phyloP scores from a whole-genome alignment of 495 filamentous ascomycete species.

The Annulohypoxylon bovei region DNA sequence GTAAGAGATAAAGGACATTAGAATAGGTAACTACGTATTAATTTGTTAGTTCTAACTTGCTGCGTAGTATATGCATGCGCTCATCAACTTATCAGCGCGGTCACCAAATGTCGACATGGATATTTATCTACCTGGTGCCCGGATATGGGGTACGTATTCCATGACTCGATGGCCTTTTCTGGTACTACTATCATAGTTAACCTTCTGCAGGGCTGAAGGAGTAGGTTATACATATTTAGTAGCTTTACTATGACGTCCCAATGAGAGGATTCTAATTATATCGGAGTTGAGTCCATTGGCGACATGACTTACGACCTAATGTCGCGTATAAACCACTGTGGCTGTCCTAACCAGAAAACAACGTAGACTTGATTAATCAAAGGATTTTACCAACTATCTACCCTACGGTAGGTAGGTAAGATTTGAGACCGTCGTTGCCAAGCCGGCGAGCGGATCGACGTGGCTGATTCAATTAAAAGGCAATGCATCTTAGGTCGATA shows the following conservation, averaged over 20 bases:
- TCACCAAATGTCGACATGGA: background rate
- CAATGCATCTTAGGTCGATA: background rate
- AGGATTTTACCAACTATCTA: background rate
- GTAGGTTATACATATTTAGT: background rate
- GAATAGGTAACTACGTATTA: background rate
- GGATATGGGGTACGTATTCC: background rate
- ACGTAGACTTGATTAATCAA: background rate
- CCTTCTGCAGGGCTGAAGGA: background rate
- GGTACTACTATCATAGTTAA: background rate
- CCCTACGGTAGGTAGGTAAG: no score
- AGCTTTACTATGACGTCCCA: background rate
- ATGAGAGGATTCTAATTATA: background rate
- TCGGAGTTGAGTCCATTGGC: background rate
- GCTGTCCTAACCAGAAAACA: background rate
- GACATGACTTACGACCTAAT: background rate
- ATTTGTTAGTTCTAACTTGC: background rate
- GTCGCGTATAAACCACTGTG: no score
- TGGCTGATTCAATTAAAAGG: background rate
- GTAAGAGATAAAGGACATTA: background rate
- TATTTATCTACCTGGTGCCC: background rate
- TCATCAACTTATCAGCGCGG: background rate
- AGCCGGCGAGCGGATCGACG: background rate
- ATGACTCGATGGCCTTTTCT: background rate
- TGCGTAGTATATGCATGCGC: background rate
- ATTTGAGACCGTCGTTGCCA: background rate